Base-by-base conservation (phyloP, 192 early-diverging fungal species). In the Coemansia sp. region DNA sequence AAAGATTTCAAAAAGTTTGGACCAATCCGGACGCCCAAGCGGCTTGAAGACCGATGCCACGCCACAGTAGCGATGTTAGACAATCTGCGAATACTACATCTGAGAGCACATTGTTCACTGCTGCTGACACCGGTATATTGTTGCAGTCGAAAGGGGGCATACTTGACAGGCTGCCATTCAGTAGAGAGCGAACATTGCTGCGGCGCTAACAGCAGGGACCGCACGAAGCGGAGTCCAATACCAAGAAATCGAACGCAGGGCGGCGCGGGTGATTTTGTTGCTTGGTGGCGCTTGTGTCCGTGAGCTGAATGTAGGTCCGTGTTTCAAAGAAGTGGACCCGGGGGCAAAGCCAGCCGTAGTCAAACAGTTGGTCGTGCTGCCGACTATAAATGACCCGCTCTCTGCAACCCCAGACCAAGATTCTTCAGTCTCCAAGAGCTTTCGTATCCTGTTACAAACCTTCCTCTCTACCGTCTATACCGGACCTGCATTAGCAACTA, bases 321-420 rank as follows among this genome's bases (percentile, higher is more conserved):
- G 22, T 22, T 22, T 22, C 22, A 22, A 22, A 22, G 22, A 22
- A 22, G 22, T 22, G 22, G 22, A 22, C 22, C 22, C 22, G 22
- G 22, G 22, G 22, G 22, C 22, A 22, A 22, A 32, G 7, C 32
- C 32, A 32, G 32, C 32, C 32, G 8, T 32, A 32, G 32, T 32
- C 41, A 43, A 43, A 8, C 53, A 29, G 13, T n/a, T n/a, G 41
- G 13, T 43, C 16, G 41, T 12, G 10, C 41, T 5, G 41, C 41
- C 14, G 41, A 24, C 53, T 29, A 35, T 10, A 26, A 53, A 53
- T 41, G 59, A 37, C 54, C 58, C 48, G 58, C 11, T 41, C 47
- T 55, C 43, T 62, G 63, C 51, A 14, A 62, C 50, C 51, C 16
- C 39, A n/a, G 35, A 35, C 45, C 51, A 27, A 37, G n/a, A 23